phyloP scores from a whole-genome alignment of 2,329 filamentous ascomycete species.

The Cladorrhinum sp. region DNA sequence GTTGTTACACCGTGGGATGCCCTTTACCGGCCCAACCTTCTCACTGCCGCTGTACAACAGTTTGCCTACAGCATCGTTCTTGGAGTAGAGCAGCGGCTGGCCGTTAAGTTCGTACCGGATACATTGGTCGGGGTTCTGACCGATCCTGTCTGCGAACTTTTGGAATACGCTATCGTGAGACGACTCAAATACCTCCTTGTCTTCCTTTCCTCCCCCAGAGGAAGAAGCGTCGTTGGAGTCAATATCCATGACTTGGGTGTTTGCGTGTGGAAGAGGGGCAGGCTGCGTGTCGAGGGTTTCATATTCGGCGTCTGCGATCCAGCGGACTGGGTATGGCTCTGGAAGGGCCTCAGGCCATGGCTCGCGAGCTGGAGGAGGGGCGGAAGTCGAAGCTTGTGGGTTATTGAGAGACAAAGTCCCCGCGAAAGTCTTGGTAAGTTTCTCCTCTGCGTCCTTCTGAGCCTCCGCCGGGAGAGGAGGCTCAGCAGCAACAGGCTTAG shows the following conservation, averaged over 20 bases:
- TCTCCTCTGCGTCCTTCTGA: constrained; percentile 11
- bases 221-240: constrained; percentile 33
- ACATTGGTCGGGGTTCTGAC: constrained; percentile 78
- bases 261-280: constrained; percentile 45
- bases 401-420: constrained; percentile 73
- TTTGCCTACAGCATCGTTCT: constrained; percentile 70
- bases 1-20: constrained; percentile 71
- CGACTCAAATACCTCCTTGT: constrained; percentile 70
- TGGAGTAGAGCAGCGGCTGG: constrained; percentile 73
- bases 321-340: constrained; percentile 69
- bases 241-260: constrained; percentile 49
- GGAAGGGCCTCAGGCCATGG: constrained; percentile 65
- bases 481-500: constrained; percentile 35
- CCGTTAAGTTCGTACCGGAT: constrained; percentile 78
- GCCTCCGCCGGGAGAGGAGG: constrained; percentile 35
- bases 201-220: constrained; percentile 49
- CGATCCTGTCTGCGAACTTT: constrained; percentile 73
- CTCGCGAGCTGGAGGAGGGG: constrained; percentile 47
- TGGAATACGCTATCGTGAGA: constrained; percentile 73
- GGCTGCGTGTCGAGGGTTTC: constrained; percentile 70
- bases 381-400: constrained; percentile 35
- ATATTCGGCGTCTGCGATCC: constrained; percentile 85
- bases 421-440: constrained; percentile 63
- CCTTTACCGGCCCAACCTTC: constrained; percentile 29
- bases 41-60: constrained; percentile 43